Percentiles rank a stretch among this genome's conserved stretches.
These are phyloP conservation scores for Pythium diclinum DNA, from an alignment of 352 stramenopile genomes.

Conservation along the genomic window DNA sequence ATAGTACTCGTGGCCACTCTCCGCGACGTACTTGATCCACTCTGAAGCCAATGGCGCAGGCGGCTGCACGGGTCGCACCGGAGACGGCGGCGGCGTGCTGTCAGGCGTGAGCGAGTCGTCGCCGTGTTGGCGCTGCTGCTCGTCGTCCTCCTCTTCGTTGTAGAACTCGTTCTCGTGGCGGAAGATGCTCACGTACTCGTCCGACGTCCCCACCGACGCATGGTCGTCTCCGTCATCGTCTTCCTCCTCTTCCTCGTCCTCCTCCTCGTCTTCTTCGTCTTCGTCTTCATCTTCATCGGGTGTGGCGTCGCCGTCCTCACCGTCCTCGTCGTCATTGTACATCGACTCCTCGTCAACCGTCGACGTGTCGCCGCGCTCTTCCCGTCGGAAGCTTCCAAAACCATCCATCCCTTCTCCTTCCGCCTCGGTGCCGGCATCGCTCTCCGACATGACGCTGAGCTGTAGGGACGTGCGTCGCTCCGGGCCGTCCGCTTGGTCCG, in stretches of 20 bases:
- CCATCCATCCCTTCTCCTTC: not conserved
- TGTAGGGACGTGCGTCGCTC: constrained; percentile 12
- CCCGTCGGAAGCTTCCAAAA: constrained; percentile 1
- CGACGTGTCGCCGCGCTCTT: constrained; percentile 26
- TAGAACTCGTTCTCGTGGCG: constrained; percentile 3
- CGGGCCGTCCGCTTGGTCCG: not conserved
- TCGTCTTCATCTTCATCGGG: constrained; percentile 11
- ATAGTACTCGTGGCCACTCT: constrained; percentile 63
- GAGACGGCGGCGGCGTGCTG: constrained; percentile 24
- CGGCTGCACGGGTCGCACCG: not conserved
- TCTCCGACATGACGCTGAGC: constrained; percentile 16
- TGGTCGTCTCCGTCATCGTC: not conserved
- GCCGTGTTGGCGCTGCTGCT: constrained; percentile 6
- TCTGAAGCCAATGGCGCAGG: constrained; percentile 1
- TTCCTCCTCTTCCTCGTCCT: not conserved
- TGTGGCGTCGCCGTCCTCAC: not conserved
- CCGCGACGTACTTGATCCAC: constrained; percentile 34
- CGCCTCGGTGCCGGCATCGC: not conserved
- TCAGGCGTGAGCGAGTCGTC: constrained; percentile 25
- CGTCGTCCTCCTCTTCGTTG: constrained; percentile 11
- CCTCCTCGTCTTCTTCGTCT: not conserved
- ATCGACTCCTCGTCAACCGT: constrained; percentile 27
- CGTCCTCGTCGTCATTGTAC: constrained; percentile 23
- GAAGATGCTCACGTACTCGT: constrained; percentile 21
- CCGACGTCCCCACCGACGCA: constrained; percentile 17